Conservation (phyloP, 2,329 filamentous ascomycete species). For the Botrytis tulipae region DNA sequence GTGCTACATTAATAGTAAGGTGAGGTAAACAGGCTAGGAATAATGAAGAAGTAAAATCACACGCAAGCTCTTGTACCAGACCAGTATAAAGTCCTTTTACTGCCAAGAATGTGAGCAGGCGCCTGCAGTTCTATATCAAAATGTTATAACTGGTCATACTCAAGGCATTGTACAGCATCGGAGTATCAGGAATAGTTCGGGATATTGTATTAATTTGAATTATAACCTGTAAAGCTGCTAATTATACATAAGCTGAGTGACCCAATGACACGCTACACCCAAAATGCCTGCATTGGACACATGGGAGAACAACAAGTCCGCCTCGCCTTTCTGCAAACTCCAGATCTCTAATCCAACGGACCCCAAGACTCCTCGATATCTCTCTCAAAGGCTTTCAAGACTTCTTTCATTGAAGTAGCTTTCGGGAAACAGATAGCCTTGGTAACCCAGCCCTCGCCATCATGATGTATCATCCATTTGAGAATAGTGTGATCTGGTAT, state of each 20-base stretch:
- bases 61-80: background rate
- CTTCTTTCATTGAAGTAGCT: background rate
- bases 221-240: background rate
- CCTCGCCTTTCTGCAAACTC: background rate
- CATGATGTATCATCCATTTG: background rate
- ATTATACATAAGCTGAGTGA: background rate
- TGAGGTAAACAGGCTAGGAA: background rate
- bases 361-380: background rate
- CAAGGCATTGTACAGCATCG: fast-evolving
- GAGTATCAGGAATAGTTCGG: background rate
- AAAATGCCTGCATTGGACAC: background rate
- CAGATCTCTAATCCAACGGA: background rate
- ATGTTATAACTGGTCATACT: background rate
- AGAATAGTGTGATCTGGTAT: background rate
- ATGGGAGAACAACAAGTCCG: background rate
- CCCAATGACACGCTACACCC: background rate
- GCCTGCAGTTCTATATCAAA: background rate
- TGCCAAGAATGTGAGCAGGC: background rate
- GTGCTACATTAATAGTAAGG: background rate
- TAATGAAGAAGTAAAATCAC: background rate
- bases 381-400: background rate
- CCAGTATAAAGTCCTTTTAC: background rate
- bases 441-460: background rate
- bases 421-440: background rate
- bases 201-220: background rate